These are phyloP conservation scores for Dactylellina leptospora DNA, from an alignment of 2,329 filamentous ascomycete genomes.

Conservation along the genomic window DNA sequence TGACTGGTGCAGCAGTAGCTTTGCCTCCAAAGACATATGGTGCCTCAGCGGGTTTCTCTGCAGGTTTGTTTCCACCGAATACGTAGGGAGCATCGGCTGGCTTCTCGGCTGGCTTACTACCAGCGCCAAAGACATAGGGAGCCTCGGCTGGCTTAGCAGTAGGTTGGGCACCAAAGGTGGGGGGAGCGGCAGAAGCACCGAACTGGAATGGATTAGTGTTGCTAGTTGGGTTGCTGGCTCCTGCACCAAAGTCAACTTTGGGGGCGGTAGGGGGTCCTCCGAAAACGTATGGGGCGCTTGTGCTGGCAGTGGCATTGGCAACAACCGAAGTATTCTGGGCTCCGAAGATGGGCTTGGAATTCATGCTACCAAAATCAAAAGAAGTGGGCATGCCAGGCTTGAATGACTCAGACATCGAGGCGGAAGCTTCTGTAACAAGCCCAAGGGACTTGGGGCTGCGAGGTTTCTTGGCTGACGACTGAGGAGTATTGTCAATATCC, in stretches of 20 bases:
- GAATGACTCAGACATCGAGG: conserved; percentile 36
- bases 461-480: conserved; percentile 42
- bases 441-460: conserved; percentile 41
- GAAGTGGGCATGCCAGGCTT: conserved; percentile 34
- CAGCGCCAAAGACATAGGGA: conserved; percentile 19
- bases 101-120: conserved; percentile 1
- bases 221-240: conserved; percentile 1
- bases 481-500: conserved; percentile 51
- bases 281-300: conserved; percentile 22
- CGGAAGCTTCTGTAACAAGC: conserved; percentile 25
- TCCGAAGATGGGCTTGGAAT: conserved; percentile 37
- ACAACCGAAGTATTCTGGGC: conserved; percentile 19
- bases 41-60: conserved; percentile 11
- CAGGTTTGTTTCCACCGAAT: conserved; percentile 18
- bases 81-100: conserved; percentile 12
- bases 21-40: conserved; percentile 36
- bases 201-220: conserved; percentile 24
- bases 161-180: not conserved
- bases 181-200: conserved; percentile 21
- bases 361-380: conserved; percentile 46
- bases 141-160: conserved; percentile 13
- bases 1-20: conserved; percentile 10
- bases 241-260: conserved; percentile 15
- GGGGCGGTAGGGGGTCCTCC: conserved; percentile 4
- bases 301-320: conserved; percentile 16